Conservation (phyloP, 441 rosid genomes). For the Arabidopsis hybrid region DNA sequence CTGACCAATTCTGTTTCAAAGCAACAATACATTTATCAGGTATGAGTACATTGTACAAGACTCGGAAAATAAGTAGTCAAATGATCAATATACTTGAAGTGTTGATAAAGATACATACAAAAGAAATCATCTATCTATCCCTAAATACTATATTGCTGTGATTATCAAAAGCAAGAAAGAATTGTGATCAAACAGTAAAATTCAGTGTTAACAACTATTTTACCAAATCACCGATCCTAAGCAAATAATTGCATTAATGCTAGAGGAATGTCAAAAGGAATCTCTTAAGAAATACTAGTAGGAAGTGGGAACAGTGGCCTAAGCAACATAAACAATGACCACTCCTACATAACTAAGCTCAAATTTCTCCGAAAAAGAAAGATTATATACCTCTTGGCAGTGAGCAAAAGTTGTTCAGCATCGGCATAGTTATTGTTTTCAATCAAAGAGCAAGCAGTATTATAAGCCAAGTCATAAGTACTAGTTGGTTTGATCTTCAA, state of each 20-base stretch:
- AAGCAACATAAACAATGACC: background rate
- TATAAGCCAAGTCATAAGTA: constrained; percentile 83
- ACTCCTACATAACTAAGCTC: background rate
- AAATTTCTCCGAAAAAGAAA: background rate
- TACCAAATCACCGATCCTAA: background rate
- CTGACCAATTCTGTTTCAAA: constrained; percentile 80
- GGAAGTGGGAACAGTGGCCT: background rate
- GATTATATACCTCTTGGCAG: constrained; percentile 71
- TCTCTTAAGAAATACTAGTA: background rate
- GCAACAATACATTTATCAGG: constrained; percentile 23
- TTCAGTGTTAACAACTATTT: constrained; percentile 13
- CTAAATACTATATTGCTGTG: constrained; percentile 10
- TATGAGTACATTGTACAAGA: constrained; percentile 18
- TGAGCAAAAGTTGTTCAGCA: constrained; percentile 83
- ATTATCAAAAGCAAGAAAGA: constrained; percentile 10
- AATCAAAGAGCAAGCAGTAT: constrained; percentile 83
- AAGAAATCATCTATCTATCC: background rate
- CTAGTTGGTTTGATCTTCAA: constrained; percentile 71
- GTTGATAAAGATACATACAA: constrained; percentile 18
- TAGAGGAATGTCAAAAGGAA: background rate
- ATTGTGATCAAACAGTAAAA: background rate
- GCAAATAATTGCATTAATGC: background rate
- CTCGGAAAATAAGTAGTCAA: constrained; percentile 2
- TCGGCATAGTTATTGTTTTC: constrained; percentile 63
- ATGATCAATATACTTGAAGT: background rate